Conservation (phyloP, 768 basidiomycete species). For the Suillus americanus region DNA sequence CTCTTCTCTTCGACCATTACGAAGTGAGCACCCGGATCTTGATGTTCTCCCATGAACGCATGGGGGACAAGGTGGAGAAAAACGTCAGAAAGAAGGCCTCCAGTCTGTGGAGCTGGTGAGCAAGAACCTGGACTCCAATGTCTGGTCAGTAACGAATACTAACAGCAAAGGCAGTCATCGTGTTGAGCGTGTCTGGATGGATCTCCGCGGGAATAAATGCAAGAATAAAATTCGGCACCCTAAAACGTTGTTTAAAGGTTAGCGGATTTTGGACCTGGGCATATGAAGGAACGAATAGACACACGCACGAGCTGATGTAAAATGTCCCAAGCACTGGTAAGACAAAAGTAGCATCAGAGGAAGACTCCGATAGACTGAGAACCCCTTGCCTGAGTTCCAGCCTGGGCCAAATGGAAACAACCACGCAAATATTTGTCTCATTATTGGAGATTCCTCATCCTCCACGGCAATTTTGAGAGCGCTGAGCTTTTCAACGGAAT, state of each 20-base stretch:
- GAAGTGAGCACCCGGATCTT: slow-evolving; percentile 68
- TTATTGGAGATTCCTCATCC: slow-evolving; percentile 64
- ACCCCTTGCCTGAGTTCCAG: slow-evolving; percentile 67
- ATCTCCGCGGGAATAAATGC: slow-evolving; percentile 92
- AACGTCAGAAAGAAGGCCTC: slow-evolving; percentile 89
- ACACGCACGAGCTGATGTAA: slow-evolving; percentile 91
- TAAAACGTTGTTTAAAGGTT: slow-evolving; percentile 34
- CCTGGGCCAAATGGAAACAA: slow-evolving; percentile 90
- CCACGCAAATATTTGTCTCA: slow-evolving; percentile 77
- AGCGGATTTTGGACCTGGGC: slow-evolving; percentile 15
- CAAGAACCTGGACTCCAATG: slow-evolving; percentile 16
- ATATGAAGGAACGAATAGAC: slow-evolving; percentile 11
- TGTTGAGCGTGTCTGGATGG: slow-evolving; percentile 80
- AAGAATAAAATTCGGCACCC: slow-evolving; percentile 92
- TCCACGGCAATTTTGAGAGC: slow-evolving; percentile 62
- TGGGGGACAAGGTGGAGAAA: slow-evolving; percentile 92
- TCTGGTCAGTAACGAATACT: slow-evolving; percentile 27
- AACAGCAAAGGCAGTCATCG: slow-evolving; percentile 93
- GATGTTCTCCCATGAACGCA: slow-evolving; percentile 87
- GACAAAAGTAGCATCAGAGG: slow-evolving; percentile 11
- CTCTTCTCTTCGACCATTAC: slow-evolving; percentile 89
- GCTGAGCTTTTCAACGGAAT: slow-evolving; percentile 46
- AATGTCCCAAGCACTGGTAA: slow-evolving; percentile 79
- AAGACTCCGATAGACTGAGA: slow-evolving; percentile 3
- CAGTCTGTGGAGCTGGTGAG: slow-evolving; percentile 52